Evolutionary conservation across 2,329 filamentous ascomycete genomes (phyloP).

Genomic region (Sporothrix humicola): DNA sequence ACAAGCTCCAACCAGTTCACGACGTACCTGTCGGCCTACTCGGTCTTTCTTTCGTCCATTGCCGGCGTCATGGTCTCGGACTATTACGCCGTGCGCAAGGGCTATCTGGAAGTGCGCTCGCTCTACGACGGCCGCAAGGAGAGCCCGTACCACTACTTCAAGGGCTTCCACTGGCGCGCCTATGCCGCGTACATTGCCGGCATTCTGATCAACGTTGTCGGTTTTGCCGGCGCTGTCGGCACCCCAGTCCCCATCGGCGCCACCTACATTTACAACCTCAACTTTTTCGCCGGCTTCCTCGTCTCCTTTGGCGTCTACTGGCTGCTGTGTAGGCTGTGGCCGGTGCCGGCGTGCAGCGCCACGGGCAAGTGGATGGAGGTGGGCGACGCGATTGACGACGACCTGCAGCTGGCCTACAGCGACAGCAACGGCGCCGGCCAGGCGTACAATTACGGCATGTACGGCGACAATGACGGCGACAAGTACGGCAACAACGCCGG

Average conservation of each 20-base stretch:
- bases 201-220: slow-evolving; percentile 88
- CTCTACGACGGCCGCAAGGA: slow-evolving; percentile 74
- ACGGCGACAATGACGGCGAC: slow-evolving; percentile 4
- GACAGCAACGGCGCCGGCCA: slow-evolving; percentile 11
- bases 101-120: slow-evolving; percentile 78
- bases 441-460: neutral
- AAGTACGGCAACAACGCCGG: neutral
- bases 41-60: slow-evolving; percentile 91
- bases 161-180: slow-evolving; percentile 80
- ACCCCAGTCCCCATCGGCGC: slow-evolving; percentile 74
- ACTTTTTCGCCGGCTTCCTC: slow-evolving; percentile 86
- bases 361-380: slow-evolving; percentile 73
- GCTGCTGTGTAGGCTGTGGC: slow-evolving; percentile 69
- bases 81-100: slow-evolving; percentile 84
- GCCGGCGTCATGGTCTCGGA: slow-evolving; percentile 89
- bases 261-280: slow-evolving; percentile 85
- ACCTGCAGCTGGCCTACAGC: slow-evolving; percentile 57
- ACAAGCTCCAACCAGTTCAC: slow-evolving; percentile 80
- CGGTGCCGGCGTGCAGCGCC: slow-evolving; percentile 75
- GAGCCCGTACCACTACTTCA: slow-evolving; percentile 75
- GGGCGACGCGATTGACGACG: slow-evolving; percentile 65
- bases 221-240: slow-evolving; percentile 84
- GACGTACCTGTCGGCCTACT: slow-evolving; percentile 89
- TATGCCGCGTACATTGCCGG: slow-evolving; percentile 83
- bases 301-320: slow-evolving; percentile 73